phyloP scores from a whole-genome alignment of 2,329 filamentous ascomycete species.

The Westerdykella ornata region DNA sequence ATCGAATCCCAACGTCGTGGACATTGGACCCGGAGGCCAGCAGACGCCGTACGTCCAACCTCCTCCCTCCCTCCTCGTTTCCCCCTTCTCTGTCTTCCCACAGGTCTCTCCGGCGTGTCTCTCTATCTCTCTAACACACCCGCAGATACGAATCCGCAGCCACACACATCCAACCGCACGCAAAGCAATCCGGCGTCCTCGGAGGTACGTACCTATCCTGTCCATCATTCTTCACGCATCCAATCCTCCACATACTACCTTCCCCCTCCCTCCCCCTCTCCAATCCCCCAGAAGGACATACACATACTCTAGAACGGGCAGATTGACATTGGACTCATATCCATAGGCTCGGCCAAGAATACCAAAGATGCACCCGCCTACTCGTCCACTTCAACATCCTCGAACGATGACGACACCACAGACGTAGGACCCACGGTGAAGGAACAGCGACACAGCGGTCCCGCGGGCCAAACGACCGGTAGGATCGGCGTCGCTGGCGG shows the following conservation, averaged over 20 bases:
- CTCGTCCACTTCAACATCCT: too few species aligned
- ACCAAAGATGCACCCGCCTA: too few species aligned
- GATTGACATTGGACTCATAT: too few species aligned
- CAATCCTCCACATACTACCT: conserved; percentile 1
- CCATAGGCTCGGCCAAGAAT: too few species aligned
- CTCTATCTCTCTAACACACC: too few species aligned
- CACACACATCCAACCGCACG: conserved; percentile 44
- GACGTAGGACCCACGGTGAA: too few species aligned
- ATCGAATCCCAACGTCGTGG: conserved; percentile 50
- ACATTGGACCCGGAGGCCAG: conserved; percentile 55
- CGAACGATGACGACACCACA: too few species aligned
- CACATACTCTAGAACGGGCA: too few species aligned
- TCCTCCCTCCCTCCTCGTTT: neutral
- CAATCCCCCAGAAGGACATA: too few species aligned
- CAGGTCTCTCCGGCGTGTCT: neutral
- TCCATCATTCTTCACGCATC: neutral
- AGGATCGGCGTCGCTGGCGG: conserved; percentile 46
- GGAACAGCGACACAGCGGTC: conserved; percentile 40
- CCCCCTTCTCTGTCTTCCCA: neutral
- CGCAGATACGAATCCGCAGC: conserved; percentile 53
- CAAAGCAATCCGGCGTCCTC: conserved; percentile 53
- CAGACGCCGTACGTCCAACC: conserved; percentile 46
- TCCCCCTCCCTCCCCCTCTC: neutral
- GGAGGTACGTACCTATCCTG: conserved; percentile 39
- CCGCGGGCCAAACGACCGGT: conserved; percentile 50